Evolutionary conservation across 768 basidiomycete species (phyloP), one percentile per base, ranked within the genome.

Genomic region (Suillus cothurnatus): DNA sequence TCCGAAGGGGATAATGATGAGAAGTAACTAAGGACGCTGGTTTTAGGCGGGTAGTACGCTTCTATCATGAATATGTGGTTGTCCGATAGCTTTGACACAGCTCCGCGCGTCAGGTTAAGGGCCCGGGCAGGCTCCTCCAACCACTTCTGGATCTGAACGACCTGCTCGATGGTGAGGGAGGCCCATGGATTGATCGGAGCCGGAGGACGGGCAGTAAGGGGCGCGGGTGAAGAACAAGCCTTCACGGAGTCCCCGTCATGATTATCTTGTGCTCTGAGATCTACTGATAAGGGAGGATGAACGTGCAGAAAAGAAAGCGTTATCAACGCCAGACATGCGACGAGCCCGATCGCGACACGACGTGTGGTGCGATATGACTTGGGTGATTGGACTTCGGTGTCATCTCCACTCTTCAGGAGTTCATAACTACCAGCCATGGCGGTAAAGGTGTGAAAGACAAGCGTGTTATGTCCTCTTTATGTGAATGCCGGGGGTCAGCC

Each of bases 61-160:
- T 88, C 87, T 63, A 89, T 81, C 63, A 80, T 70, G 70, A 78
- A 84, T 47, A 87, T 72, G 64, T 78, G 72, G 71, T 88, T 87
- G 68, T 88, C 86, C 0, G 81, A 79, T 11, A 78, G 60, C 12
- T 55, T 61, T 2, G 81, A 78, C 7, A 69, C 47, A 28, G 68
- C 69, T 4, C 71, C 68, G 9, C 65, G 70, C 0, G 86, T 87
- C 21, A 88, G 77, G 71, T 88, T 88, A 4, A 88, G 78, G 7
- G 68, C 68, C 59, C 73, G 78, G 55, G 76, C 78, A 3, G 81
- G 77, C 3, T 76, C 70, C 49, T 74, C 74, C 8, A 88, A 78
- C 84, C 86, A 88, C 14, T 71, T 64, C 32, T 80, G 72, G 64
- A 88, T 77, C 31, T 78, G 67, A 19, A 76, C 70, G 6, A 81